phyloP scores from a whole-genome alignment of 1,139 yeast genomes.

The Kodamaea suecica region DNA sequence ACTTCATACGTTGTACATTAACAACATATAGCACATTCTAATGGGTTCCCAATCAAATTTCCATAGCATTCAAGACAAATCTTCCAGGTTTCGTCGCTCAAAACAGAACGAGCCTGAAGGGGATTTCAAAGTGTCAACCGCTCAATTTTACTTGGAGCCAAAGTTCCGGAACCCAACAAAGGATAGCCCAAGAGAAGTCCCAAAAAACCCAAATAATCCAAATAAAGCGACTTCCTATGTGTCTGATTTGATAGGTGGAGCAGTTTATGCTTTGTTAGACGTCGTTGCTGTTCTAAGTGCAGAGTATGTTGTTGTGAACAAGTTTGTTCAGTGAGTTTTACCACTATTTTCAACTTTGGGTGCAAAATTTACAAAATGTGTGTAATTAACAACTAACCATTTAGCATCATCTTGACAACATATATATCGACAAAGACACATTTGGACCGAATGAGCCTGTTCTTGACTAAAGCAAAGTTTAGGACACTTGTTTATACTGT shows the following conservation, averaged over 20 bases:
- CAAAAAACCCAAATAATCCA: constrained; percentile 1
- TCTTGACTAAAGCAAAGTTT: background rate
- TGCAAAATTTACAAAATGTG: constrained; percentile 1
- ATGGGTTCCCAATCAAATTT: too few species aligned
- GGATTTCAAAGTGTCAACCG: background rate
- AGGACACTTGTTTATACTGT: background rate
- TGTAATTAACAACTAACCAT: constrained; percentile 1
- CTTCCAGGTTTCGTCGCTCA: background rate
- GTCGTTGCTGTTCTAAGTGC: constrained; percentile 1
- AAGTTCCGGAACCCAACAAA: background rate
- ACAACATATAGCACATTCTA: too few species aligned
- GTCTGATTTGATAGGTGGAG: constrained; percentile 3
- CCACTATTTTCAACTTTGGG: background rate
- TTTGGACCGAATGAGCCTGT: background rate
- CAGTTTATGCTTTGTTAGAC: background rate
- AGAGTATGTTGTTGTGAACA: background rate
- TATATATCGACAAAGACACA: background rate
- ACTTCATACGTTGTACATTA: too few species aligned
- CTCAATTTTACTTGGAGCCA: constrained; percentile 8
- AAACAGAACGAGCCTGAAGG: background rate
- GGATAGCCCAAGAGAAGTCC: background rate
- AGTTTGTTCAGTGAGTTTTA: constrained; percentile 1
- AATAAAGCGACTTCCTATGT: background rate
- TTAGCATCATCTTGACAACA: background rate
- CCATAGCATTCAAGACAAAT: background rate